Conservation (phyloP, 1,284 basidiomycete genomes). For the Trichosporon faecale region DNA sequence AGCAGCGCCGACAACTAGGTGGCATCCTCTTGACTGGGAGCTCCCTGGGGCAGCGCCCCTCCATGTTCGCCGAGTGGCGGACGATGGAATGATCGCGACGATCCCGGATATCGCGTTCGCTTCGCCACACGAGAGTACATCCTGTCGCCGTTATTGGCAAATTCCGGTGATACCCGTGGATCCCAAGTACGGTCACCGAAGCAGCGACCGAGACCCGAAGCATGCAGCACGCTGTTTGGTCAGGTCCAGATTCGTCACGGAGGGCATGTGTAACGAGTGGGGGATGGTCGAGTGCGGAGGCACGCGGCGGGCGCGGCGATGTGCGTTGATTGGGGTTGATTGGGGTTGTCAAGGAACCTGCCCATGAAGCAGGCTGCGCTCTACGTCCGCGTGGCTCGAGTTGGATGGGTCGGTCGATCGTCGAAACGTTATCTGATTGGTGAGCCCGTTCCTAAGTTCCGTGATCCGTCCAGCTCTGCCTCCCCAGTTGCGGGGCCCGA, state of each 20-base stretch:
- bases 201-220: not conserved
- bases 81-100: not conserved
- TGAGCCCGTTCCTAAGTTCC: not conserved
- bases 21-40: too few species aligned
- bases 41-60: too few species aligned
- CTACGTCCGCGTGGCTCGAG: not conserved
- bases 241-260: not conserved
- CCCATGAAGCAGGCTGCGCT: not conserved
- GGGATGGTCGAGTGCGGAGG: not conserved
- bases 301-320: not conserved
- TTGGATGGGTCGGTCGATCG: not conserved
- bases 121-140: not conserved
- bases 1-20: too few species aligned
- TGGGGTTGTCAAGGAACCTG: not conserved
- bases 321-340: not conserved
- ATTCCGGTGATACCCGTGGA: not conserved
- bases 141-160: not conserved
- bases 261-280: not conserved
- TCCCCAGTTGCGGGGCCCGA: not conserved
- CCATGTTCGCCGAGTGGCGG: too few species aligned
- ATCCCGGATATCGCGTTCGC: not conserved
- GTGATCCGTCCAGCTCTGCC: not conserved
- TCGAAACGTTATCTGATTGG: slow-evolving; percentile 4
- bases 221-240: not conserved
- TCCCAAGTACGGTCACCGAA: not conserved